Base-by-base conservation (phyloP, 164 flowering plant genomes). In the Euptelea pleiosperma region DNA sequence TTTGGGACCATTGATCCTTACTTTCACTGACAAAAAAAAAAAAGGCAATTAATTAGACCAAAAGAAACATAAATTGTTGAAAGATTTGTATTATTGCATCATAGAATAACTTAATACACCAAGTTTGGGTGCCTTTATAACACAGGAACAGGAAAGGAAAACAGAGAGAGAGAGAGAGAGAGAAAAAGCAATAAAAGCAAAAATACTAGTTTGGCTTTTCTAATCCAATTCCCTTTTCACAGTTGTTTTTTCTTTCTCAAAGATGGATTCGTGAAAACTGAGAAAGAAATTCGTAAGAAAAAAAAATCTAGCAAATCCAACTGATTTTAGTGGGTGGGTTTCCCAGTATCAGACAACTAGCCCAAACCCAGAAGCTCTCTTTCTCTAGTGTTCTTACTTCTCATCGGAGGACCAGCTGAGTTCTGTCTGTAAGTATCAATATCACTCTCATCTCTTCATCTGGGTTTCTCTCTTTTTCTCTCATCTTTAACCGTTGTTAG, bases 351-450 rank as follows among this genome's bases (percentile, higher is more conserved):
- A 46, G 10, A 44, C 51, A 6, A 14, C 19, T 47, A 16, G 22
- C 29, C 29, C 12, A 26, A 1, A n/a, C 15, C 12, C 48, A 40
- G 48, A 56, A n/a, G 21, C 11, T 33, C 55, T 37, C 26, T 37
- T 19, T 15, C 8, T 6, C n/a, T 5, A 15, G 3, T 21, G 26
- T 37, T 37, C 41, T 53, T 24, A 52, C n/a, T 33, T 21, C 36
- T 30, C 41, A 19, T 45, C 21, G 15, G 15, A 42, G n/a, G 12
- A 14, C 16, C 33, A 37, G 21, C 33, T 37, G 30, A 35, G 5
- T 43, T 53, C 43, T 33, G 3, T 37, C n/a, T 29, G 56, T 52
- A 35, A 52, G 56, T 52, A 52, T 34, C n/a, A 34, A 19, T 3
- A 24, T 7, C 33, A 47, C 52, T 47, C 44, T 29, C 35, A 5